Base-by-base conservation (phyloP, 257 asterid genomes). In the Paraleonurus japonicus region DNA sequence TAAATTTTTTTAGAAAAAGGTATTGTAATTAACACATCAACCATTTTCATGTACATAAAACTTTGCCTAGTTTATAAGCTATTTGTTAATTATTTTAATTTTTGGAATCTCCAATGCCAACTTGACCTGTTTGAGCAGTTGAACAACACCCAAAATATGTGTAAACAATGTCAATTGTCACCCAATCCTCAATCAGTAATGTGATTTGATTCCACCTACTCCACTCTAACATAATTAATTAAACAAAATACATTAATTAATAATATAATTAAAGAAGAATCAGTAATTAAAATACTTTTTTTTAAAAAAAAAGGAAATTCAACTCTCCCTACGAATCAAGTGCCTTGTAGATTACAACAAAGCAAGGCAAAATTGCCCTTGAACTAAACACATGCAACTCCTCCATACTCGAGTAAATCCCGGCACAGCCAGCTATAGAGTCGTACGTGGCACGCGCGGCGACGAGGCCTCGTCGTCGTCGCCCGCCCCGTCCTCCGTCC, bases 321-420 rank as follows among this genome's bases (percentile, higher is more conserved):
- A 51, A 54, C 6, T 45, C 15, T 16, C 1, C 6, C 69, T 83
- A 81, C 19, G 64, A 81, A 48, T 83, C 83, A 62, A 85, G 75
- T 47, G 87, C 80, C 63, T 80, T 82, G 79, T 85, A 85, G 63
- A 85, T 81, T 26, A 85, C 90, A 30, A 85, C 90, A 75, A 85
- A 85, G 80, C 90, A 85, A 23, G 90, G 88, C 58, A 85, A 74
- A 68, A 85, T 85, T 0, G 90, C 88, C 78, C 86, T 78, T 2
- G 86, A 75, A 63, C 73, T 80, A 47, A 78, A 85, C 74, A 85
- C 87, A 2, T 39, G 69, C 74, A 85, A 39, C 50, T 85, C 88
- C 86, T 85, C 90, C 63, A 85, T 39, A 69, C 62, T 69, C 43
- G 90, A 83, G 78, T 83, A 85, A 3, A 76, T 12, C 57, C 80